A percentile compares a stretch with the other conserved stretches of the same genome.
Conservation (phyloP, 2,329 filamentous ascomycete genomes). For the Cadophora sp. region DNA sequence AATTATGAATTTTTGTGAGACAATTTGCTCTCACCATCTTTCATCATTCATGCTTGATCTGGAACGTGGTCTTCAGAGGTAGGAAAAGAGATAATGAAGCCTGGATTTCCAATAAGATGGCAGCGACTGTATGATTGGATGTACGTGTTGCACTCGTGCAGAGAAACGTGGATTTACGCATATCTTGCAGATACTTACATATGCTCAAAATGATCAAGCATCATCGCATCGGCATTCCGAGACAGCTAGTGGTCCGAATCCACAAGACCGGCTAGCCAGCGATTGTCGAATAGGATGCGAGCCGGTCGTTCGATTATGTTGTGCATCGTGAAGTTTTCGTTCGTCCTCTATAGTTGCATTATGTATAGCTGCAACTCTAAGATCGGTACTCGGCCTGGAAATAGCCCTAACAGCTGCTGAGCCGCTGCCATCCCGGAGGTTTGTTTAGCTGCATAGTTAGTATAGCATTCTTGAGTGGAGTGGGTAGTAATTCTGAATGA, state of each 20-base stretch:
- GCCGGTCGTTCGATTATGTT: constrained; percentile 1
- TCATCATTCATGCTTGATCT: background rate
- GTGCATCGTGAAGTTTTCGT: constrained; percentile 13
- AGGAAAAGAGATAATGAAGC: background rate
- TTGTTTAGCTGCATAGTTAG: background rate
- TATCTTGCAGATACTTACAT: background rate
- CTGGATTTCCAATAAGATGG: background rate
- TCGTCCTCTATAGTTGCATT: background rate
- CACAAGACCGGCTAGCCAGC: background rate
- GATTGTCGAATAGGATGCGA: constrained; percentile 22
- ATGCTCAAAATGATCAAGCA: background rate
- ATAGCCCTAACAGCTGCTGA: background rate
- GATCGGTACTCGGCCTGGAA: background rate
- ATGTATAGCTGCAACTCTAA: background rate
- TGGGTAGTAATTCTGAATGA: background rate
- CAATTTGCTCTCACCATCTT: background rate
- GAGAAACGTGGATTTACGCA: background rate
- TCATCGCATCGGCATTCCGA: background rate
- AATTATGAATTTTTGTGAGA: background rate
- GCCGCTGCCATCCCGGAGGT: background rate
- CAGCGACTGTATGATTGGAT: background rate
- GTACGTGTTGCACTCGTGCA: background rate
- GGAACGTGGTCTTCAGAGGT: background rate
- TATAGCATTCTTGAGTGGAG: background rate
- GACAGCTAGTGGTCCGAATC: background rate